Evolutionary conservation across 306 rosid genomes (phyloP).

Genomic region (Quercus wislizeni): DNA sequence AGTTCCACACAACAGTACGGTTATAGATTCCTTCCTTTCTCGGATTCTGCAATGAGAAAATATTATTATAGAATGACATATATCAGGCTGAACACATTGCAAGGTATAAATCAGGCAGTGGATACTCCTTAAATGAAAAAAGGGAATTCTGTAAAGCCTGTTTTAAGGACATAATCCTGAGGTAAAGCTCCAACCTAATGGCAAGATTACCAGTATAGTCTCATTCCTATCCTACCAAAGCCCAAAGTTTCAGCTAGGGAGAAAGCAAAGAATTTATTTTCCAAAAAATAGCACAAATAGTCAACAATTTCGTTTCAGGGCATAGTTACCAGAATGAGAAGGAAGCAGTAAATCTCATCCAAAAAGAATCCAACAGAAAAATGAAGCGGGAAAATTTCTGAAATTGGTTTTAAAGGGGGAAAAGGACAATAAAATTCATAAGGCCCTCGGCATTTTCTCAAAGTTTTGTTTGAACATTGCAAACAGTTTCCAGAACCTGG

Average conservation of each 20-base stretch:
- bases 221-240: not conserved
- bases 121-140: slow-evolving; percentile 3
- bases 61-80: slow-evolving; percentile 8
- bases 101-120: not conserved
- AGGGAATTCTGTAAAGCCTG: not conserved
- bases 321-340: not conserved
- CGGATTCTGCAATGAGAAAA: slow-evolving; percentile 55
- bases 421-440: not conserved
- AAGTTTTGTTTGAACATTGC: not conserved
- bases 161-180: not conserved
- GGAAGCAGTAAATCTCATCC: not conserved
- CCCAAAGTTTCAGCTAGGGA: not conserved
- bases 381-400: no score
- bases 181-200: not conserved
- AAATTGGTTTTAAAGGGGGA: no score
- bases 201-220: not conserved
- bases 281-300: not conserved
- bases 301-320: not conserved
- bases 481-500: not conserved
- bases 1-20: slow-evolving; percentile 89
- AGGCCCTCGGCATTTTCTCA: not conserved
- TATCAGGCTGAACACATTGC: not conserved
- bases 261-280: not conserved
- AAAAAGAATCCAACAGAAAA: not conserved
- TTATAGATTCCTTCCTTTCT: slow-evolving; percentile 89